Conservation (phyloP, 2,329 filamentous ascomycete genomes). For the Fusarium sp. region DNA sequence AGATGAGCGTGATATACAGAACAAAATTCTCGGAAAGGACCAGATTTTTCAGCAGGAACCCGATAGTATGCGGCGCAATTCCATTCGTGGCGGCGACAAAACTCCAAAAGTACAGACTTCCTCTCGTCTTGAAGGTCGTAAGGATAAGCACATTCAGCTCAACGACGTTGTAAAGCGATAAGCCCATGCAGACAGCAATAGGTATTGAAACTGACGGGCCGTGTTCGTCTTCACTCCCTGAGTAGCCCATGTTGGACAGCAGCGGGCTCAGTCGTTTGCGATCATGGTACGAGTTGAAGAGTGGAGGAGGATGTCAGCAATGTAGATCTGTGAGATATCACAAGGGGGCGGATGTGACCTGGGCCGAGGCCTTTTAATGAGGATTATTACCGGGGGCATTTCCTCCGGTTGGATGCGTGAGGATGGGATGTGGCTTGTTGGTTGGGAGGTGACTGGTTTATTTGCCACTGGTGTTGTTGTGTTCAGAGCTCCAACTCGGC, state of each 20-base stretch:
- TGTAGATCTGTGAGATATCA: constrained; percentile 6
- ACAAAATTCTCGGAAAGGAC: constrained; percentile 21
- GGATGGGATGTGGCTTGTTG: constrained; percentile 10
- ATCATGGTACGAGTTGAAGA: constrained; percentile 15
- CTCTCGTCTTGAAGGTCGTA: constrained; percentile 50
- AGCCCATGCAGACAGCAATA: constrained; percentile 34
- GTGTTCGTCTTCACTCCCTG: constrained; percentile 20
- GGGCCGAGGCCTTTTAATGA: constrained; percentile 1
- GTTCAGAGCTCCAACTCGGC: neutral
- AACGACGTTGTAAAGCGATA: constrained; percentile 52
- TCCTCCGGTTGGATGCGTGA: neutral
- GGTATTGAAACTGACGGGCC: neutral
- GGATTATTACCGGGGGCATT: constrained; percentile 11
- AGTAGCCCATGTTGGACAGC: constrained; percentile 20
- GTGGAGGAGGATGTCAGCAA: constrained; percentile 5
- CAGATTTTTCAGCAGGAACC: constrained; percentile 61
- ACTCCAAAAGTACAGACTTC: constrained; percentile 57
- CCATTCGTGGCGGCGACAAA: constrained; percentile 53
- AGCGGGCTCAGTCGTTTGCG: neutral
- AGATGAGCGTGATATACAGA: constrained; percentile 47
- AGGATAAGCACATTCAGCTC: constrained; percentile 54
- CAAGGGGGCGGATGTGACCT: neutral
- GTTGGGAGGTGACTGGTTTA: constrained; percentile 6
- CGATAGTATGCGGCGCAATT: constrained; percentile 54
- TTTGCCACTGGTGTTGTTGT: constrained; percentile 10